phyloP scores from a whole-genome alignment of 192 early-diverging fungal genomes.

The Geranomyces variabilis region DNA sequence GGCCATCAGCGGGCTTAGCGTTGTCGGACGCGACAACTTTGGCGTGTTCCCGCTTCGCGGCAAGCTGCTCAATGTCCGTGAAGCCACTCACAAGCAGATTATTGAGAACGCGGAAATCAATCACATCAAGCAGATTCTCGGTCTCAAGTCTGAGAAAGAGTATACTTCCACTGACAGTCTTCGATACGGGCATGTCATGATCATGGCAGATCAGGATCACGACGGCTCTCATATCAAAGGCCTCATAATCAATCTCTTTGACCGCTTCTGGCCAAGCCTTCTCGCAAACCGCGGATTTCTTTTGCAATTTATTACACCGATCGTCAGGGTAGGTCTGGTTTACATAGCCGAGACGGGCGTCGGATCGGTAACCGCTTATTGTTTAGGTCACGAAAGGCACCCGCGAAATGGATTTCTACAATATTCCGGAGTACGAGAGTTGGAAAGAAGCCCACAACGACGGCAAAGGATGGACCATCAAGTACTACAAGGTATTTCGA shows the following conservation, averaged over 20 bases:
- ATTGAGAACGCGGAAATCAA: conserved; percentile 76
- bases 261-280: conserved; percentile 82
- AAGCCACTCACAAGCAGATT: conserved; percentile 66
- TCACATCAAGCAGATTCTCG: conserved; percentile 82
- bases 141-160: conserved; percentile 72
- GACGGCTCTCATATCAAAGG: conserved; percentile 95
- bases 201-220: conserved; percentile 93
- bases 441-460: conserved; percentile 68
- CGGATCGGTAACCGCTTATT: not conserved
- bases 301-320: conserved; percentile 89
- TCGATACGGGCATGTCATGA: conserved; percentile 88
- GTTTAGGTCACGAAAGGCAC: conserved; percentile 56
- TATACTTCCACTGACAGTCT: conserved; percentile 72
- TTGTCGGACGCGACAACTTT: conserved; percentile 80
- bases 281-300: conserved; percentile 80
- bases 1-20: conserved; percentile 77
- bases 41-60: conserved; percentile 93
- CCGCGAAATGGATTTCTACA: conserved; percentile 71
- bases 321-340: conserved; percentile 65
- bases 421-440: conserved; percentile 78
- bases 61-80: conserved; percentile 89
- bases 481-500: conserved; percentile 75
- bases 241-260: conserved; percentile 86
- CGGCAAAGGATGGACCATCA: conserved; percentile 72
- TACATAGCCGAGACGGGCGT: not conserved